phyloP scores from a whole-genome alignment of 2,329 filamentous ascomycete genomes.

The Cladosporium sp. region DNA sequence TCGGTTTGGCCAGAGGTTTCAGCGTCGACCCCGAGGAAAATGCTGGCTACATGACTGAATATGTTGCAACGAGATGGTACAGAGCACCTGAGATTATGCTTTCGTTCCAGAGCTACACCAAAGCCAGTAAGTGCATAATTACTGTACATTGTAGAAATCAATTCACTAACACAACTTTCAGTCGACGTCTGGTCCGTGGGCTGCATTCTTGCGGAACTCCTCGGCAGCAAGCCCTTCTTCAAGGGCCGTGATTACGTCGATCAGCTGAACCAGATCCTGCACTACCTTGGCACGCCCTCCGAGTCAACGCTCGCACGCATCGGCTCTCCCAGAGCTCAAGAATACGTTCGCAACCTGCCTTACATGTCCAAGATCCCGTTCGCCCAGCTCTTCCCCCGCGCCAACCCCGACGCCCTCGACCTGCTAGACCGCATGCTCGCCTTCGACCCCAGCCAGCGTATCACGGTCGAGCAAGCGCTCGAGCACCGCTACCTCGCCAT shows the following conservation, averaged over 20 bases:
- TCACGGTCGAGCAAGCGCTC: conserved; percentile 90
- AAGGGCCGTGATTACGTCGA: conserved; percentile 99
- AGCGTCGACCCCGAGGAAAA: conserved; percentile 97
- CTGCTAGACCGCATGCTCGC: conserved; percentile 96
- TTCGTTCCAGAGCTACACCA: conserved; percentile 99
- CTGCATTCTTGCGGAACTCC: conserved; percentile 92
- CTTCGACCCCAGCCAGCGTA: conserved; percentile 90
- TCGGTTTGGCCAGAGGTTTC: conserved; percentile 93
- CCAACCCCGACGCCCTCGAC: conserved; percentile 93
- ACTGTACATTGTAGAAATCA: neutral
- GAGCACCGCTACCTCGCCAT: conserved; percentile 96
- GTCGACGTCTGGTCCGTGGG: conserved; percentile 99
- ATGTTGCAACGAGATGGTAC: conserved; percentile 98
- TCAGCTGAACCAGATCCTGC: conserved; percentile 97
- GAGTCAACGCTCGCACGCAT: conserved; percentile 93
- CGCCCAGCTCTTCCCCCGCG: conserved; percentile 82
- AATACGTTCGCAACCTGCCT: conserved; percentile 84
- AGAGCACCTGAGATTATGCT: conserved; percentile 98
- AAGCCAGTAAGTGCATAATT: conserved; percentile 78
- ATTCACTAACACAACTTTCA: conserved; percentile 42
- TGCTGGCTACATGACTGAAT: conserved; percentile 99
- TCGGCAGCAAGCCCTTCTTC: conserved; percentile 96
- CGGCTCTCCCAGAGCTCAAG: conserved; percentile 90
- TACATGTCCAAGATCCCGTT: conserved; percentile 74
- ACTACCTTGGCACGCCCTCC: conserved; percentile 95